Evolutionary conservation across 352 stramenopile species (phyloP), one percentile per base, ranked within the genome.

Genomic region (Phytopythium aichiense): DNA sequence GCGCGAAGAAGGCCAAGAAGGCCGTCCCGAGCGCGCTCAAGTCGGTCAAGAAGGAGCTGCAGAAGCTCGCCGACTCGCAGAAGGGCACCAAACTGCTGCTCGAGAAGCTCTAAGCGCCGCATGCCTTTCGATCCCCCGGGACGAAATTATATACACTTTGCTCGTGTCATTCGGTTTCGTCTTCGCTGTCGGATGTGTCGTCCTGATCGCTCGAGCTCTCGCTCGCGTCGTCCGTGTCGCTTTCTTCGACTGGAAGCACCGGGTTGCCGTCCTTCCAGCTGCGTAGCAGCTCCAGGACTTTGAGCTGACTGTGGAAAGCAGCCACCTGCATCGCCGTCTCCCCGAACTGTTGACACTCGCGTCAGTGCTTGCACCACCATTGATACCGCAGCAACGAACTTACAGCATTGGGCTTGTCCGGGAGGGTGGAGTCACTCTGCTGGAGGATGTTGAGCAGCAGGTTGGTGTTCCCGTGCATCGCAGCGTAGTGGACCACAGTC

Each of bases 1-100:
- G 72, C 20, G 71, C 72, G 7, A 62, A 71, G 43, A 77, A 91
- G 23, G 77, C 76, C 45, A 60, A 58, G 23, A 77, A 78, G 62
- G 68, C 80, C 9, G 68, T 95, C 22, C 64, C 73, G 54, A 90
- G 86, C 56, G 77, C 78, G 38, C 75, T 95, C 54, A 86, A 89
- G 64, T 50, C 76, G 33, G 65, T 73, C 25, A 79, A 84, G 64
- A 31, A 63, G 58, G 77, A 81, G 58, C 66, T 92, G 46, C 81
- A 79, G 65, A 87, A 87, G 65, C 76, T 89, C 33, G 61, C 66
- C 13, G 74, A 76, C 43, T 42, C 64, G 63, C 83, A 92, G 71
- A 86, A 77, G 55, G 87, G 87, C 58, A 93, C 83, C 57, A 91
- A 88, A 69, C 76, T 95, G 77, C 76, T 95, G 67, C 69, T 92